Evolutionary conservation across 495 filamentous ascomycete species (phyloP), one percentile per base, ranked within the genome.

Genomic region (Aspergillus heteromorphus): DNA sequence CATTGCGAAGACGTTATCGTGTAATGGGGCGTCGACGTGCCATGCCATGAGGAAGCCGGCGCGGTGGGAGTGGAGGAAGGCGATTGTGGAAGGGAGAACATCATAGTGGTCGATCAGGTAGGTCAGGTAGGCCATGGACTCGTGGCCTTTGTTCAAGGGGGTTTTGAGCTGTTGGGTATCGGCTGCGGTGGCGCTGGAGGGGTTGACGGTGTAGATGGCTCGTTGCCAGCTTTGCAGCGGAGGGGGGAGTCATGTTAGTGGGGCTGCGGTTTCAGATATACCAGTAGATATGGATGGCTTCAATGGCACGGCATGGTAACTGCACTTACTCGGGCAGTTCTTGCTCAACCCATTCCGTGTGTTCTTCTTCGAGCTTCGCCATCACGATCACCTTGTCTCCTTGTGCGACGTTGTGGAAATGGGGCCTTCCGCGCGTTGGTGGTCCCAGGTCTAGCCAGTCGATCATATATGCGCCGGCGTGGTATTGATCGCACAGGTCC

Each of bases 51-150:
- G 45, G 51, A 69, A 68, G 8, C 64, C 64, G 2, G 64, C 51
- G 48, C 81, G 79, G 55, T 89, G 85, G 17, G 80, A 70, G 53
- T 91, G 87, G 63, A 85, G 83, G 65, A 91, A 87, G 57, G 84
- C 78, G 51, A 81, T 71, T 59, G 86, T 77, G 47, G 88, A 84
- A 8, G 86, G 83, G 19, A 90, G 76, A 14, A 68, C 52, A 58
- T 88, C 66, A 71, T 89, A 91, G 68, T 84, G 70, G 60, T 89
- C 83, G 58, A 87, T 82, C 54, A 91, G 75, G 64, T 87, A 89
- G 45, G 79, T 84, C 13, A 88, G 73, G 65, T 91, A 91, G 25
- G 83, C 78, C 78, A 89, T 84, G 9, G 83, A 84, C 65, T 92
- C 87, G 58, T 89, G 82, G 41, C 87, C 87, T 69, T 90, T 90